Evolutionary conservation across 2,329 filamentous ascomycete species (phyloP), one percentile per base, ranked within the genome.

Genomic region (Chrysoporthe puriensis): DNA sequence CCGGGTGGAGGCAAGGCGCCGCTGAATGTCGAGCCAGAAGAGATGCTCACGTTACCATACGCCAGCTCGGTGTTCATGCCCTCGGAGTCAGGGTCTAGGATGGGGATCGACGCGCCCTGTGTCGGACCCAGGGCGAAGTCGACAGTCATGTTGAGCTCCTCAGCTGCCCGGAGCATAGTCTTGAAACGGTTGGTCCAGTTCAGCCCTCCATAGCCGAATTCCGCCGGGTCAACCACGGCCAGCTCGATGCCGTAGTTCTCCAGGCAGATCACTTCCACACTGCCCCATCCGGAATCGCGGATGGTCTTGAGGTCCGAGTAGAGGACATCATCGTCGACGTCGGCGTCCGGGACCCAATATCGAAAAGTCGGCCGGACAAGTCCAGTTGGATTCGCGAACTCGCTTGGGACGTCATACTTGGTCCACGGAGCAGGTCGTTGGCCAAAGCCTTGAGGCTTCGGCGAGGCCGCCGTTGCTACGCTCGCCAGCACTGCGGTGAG

Each of bases 221-320:
- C 40, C n/a, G 64, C 64, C 14, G 64, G 64, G 48, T 66, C 64
- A 5, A 66, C 64, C 3, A 66, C 57, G 7, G 64, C 64, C 32
- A 48, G 56, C 21, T 66, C 64, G 21, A 66, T 66, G 13, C 64
- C 64, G 36, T 66, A 66, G n/a, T 66, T 66, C 46, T 66, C 64
- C 0, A 66, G 58, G 42, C 64, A 66, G 13, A 66, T 66, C 2
- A 66, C 46, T 34, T 66, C 64, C 3, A 66, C 64, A 16, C 57
- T 62, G 1, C 58, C 64, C 64, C 64, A 66, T n/a, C 64, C 64
- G 26, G 58, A 57, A 3, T 62, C 64, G 36, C 52, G 57, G 1
- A 66, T 66, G 16, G 36, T 16, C 36, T 62, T 66, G 36, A 66
- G n/a, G 40, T 66, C 64, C 2, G 64, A 52, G 57, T 66, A 66